Base-by-base conservation (phyloP, 2,329 filamentous ascomycete species). In the Dryadomyces quercus-mongolicae region DNA sequence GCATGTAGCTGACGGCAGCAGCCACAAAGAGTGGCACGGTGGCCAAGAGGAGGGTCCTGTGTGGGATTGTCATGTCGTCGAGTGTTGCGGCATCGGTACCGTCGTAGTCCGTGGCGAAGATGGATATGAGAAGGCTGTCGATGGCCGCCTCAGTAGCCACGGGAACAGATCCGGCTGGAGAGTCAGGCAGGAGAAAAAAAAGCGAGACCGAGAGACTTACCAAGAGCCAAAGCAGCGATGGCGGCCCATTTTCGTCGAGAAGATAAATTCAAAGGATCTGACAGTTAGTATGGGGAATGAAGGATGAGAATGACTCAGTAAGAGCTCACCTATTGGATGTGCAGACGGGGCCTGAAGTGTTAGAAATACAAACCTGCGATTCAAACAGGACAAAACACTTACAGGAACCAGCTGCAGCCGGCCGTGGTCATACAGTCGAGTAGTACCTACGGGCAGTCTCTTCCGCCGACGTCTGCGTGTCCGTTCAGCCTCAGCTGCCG, bases 1-100 rank as follows among this genome's bases (percentile, higher is more conserved):
- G 64, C n/a, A 69, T 51, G 56, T 67, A 68, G 31, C 63, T 65
- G 4, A 67, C 64, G 13, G 65, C 60, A 16, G 68, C 68, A 51
- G 68, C 68, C 52, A 65, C 63, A 20, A 70, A 55, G 18, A 70
- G 57, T 21, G 68, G 68, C 5, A 68, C 58, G 1, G 67, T 67
- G 0, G 65, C 62, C 12, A 70, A 34, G n/a, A 48, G 43, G 31
- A 34, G 40, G 52, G 55, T 59, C n/a, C 68, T 57, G 38, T 59
- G 48, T 1, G 67, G 63, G 12, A 66, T 65, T 5, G 58, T 58
- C n/a, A 62, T 60, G 36, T 62, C 63, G 25, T n/a, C 58, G 61
- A 34, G 68, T 59, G n/a, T 62, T 58, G n/a, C 62, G 60, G 66
- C 60, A 56, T 64, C 60, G 21, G 66, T 60, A 31, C 66, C 66